Conservation (phyloP, 2,329 filamentous ascomycete species). For the Neopestalotiopsis rosae region DNA sequence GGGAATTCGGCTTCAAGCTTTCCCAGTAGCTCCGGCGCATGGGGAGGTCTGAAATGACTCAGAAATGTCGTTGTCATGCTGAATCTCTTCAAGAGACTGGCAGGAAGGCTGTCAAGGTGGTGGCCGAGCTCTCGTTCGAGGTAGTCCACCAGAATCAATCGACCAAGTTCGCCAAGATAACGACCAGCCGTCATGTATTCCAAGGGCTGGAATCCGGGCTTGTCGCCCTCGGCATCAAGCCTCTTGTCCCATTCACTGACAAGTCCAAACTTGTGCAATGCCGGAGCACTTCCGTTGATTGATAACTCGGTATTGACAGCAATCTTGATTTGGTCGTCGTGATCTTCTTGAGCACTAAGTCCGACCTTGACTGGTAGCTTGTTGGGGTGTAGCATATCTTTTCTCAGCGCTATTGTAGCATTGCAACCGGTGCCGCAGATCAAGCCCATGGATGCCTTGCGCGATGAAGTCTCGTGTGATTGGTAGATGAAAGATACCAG, state of each 20-base stretch:
- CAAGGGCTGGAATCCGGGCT: constrained; percentile 79
- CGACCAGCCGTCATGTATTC: constrained; percentile 85
- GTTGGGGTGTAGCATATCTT: constrained; percentile 64
- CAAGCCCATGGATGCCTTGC: constrained; percentile 76
- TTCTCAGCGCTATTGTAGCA: constrained; percentile 75
- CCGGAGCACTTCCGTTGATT: constrained; percentile 75
- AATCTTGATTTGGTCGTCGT: constrained; percentile 63
- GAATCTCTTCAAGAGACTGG: constrained; percentile 60
- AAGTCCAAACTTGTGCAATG: constrained; percentile 66
- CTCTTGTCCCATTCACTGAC: constrained; percentile 74
- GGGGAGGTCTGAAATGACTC: constrained; percentile 68
- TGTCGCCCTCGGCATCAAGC: constrained; percentile 70
- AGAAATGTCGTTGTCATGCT: constrained; percentile 75
- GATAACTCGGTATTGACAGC: constrained; percentile 87
- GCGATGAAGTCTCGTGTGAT: constrained; percentile 63
- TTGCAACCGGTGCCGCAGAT: constrained; percentile 85
- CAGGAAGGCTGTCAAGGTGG: constrained; percentile 54
- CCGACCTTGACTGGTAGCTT: constrained; percentile 62
- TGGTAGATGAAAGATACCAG: constrained; percentile 79
- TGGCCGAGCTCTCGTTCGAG: constrained; percentile 51
- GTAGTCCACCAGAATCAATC: constrained; percentile 73
- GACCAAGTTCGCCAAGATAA: constrained; percentile 78
- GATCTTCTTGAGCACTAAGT: constrained; percentile 48
- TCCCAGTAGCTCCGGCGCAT: constrained; percentile 47
- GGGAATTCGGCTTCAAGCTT: constrained; percentile 62